phyloP scores from a whole-genome alignment of 108 stramenopile genomes.

The Chaetoceros tenuissimus region DNA sequence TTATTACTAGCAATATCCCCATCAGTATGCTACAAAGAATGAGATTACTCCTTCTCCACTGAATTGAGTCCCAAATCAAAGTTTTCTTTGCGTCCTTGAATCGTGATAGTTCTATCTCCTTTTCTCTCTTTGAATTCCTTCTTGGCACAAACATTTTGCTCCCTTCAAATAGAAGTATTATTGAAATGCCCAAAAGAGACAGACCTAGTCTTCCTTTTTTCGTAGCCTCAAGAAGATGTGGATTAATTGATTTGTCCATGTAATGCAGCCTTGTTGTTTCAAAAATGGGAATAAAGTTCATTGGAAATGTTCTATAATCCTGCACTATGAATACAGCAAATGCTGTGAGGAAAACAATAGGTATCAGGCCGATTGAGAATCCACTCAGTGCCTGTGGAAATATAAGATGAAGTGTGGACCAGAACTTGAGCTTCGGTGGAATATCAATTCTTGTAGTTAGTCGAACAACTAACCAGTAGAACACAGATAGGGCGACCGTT shows the following conservation, averaged over 20 bases:
- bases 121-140: conserved; percentile 21
- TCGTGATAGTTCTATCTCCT: too few species aligned
- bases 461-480: conserved; percentile 54
- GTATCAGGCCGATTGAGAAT: conserved; percentile 54
- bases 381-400: conserved; percentile 55
- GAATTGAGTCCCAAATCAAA: conserved; percentile 25
- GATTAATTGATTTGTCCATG: conserved; percentile 37
- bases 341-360: conserved; percentile 42
- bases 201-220: conserved; percentile 66
- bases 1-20: conserved; percentile 50
- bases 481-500: conserved; percentile 37
- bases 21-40: conserved; percentile 52
- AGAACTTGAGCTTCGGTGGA: conserved; percentile 57
- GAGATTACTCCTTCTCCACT: conserved; percentile 61
- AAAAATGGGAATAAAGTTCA: conserved; percentile 16
- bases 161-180: conserved; percentile 30
- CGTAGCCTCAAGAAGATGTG: conserved; percentile 25
- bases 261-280: conserved; percentile 53
- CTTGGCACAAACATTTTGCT: conserved; percentile 58
- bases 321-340: conserved; percentile 21
- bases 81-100: too few species aligned
- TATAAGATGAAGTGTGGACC: conserved; percentile 43
- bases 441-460: conserved; percentile 51
- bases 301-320: conserved; percentile 19
- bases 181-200: conserved; percentile 51